A percentile compares a stretch with the other conserved stretches of the same genome.
Conservation (phyloP, 371 early-diverging fungal species). For the Quaeritorhiza haematococci region DNA sequence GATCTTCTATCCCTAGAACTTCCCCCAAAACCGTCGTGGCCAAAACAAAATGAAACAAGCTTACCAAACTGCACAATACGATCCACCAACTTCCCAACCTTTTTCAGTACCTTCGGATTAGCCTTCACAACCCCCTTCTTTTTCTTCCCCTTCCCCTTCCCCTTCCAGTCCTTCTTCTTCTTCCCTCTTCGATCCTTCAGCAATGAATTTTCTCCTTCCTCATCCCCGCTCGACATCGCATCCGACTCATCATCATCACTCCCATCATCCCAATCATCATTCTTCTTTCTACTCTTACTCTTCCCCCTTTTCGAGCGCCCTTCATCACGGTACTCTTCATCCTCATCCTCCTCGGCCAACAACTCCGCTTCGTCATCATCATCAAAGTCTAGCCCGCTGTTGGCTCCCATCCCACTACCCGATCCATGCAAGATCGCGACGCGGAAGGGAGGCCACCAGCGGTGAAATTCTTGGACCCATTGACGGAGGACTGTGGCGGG, state of each 20-base stretch:
- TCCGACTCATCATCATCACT: constrained; percentile 35
- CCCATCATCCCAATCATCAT: constrained; percentile 24
- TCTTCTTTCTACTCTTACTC: not conserved
- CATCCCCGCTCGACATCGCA: constrained; percentile 27
- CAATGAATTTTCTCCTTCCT: too few species aligned
- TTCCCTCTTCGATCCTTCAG: constrained; percentile 13
- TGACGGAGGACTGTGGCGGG: constrained; percentile 95
- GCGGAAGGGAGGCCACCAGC: constrained; percentile 93
- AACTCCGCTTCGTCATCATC: constrained; percentile 8
- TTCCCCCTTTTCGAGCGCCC: too few species aligned
- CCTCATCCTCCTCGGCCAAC: constrained; percentile 12
- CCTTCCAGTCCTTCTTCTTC: constrained; percentile 22
- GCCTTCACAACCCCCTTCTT: too few species aligned
- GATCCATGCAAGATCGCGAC: constrained; percentile 83
- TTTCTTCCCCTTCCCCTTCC: constrained; percentile 12
- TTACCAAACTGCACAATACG: constrained; percentile 16
- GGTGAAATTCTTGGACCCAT: constrained; percentile 94
- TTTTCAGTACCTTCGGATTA: constrained; percentile 36
- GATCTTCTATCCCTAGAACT: too few species aligned
- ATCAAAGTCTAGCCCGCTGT: constrained; percentile 10
- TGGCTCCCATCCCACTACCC: constrained; percentile 74
- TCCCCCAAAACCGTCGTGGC: not conserved
- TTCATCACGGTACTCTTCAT: constrained; percentile 14
- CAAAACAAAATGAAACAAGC: not conserved
- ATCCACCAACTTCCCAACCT: constrained; percentile 28